A percentile compares a stretch with the other conserved stretches of the same genome.
Evolutionary conservation across 2,329 filamentous ascomycete genomes (phyloP).

Genomic region (Cercospora beticola): DNA sequence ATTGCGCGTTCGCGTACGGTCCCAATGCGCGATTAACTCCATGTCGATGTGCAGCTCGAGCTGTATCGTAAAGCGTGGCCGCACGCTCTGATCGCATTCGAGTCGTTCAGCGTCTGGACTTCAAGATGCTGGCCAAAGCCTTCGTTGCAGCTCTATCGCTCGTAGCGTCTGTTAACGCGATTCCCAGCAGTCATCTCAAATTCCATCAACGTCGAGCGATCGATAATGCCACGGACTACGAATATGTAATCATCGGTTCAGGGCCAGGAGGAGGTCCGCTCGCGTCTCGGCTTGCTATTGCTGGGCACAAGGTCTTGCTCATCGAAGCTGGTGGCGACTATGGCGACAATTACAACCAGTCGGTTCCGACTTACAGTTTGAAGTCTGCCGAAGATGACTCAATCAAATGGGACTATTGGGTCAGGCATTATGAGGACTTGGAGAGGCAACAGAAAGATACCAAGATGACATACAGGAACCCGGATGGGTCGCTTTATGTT

Average conservation of each 20-base stretch:
- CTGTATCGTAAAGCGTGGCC: neutral
- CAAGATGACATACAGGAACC: conserved; percentile 56
- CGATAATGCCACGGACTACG: conserved; percentile 45
- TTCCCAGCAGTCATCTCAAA: conserved; percentile 1
- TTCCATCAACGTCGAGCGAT: neutral
- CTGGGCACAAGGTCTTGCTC: conserved; percentile 59
- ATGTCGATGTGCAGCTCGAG: neutral
- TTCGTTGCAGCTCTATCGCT: conserved; percentile 4
- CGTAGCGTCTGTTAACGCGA: neutral
- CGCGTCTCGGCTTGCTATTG: conserved; percentile 58
- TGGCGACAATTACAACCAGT: conserved; percentile 51
- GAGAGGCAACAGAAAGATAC: conserved; percentile 55
- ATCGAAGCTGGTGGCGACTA: conserved; percentile 61
- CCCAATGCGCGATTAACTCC: neutral
- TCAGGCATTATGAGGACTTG: conserved; percentile 61
- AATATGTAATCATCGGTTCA: conserved; percentile 64
- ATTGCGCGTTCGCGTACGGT: neutral
- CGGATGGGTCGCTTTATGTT: conserved; percentile 52
- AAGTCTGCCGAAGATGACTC: conserved; percentile 57
- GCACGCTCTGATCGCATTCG: neutral
- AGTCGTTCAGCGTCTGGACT: neutral
- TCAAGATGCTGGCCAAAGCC: conserved; percentile 5
- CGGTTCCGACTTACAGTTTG: conserved; percentile 56
- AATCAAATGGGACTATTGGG: conserved; percentile 64
- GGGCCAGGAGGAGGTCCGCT: conserved; percentile 60